Evolutionary conservation across 2,329 filamentous ascomycete genomes (phyloP), one percentile per base, ranked within the genome.

Genomic region (Diaporthe australafricana): DNA sequence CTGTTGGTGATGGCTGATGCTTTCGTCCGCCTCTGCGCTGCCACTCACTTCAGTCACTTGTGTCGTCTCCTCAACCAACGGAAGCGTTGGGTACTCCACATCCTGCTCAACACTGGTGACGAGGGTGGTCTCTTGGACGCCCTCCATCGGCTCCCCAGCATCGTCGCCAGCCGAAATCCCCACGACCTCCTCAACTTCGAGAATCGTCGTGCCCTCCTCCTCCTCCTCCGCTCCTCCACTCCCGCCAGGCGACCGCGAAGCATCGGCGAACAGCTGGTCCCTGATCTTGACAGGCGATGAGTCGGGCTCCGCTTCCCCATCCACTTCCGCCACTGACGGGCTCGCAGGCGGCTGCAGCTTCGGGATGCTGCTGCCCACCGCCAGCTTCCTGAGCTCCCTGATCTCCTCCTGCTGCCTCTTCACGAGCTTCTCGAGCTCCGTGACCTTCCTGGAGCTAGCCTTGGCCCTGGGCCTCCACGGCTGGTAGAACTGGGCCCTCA

Each of bases 201-300:
- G 30, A 17, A 38, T 9, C 14, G 32, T 60, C 25, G 45, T 48
- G 42, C 14, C 22, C 6, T 17, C 32, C 57, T 47, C 35, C 17
- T 12, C 25, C 6, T 47, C 35, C 17, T 12, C 25, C 6, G 47
- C 60, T 6, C 8, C 57, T 16, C 25, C 66, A 5, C 5, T 9
- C 20, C 30, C 52, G 14, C 42, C 40, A 11, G 27, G 22, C 25
- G 48, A 42, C 35, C n/a, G 35, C 5, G 42, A 32, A 25, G 38
- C 57, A 30, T 72, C 70, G n/a, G 47, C 53, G 35, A 67, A 27
- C 6, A 72, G 56, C 65, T 73, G 65, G 42, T 56, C 63, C 38
- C 55, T 57, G 65, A 71, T 69, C 69, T 72, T 73, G 9, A 66
- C 55, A 30, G 68, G 71, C 1, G 71, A 68, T 11, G 68, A 71